Evolutionary conservation across 768 basidiomycete species (phyloP).

Genomic region (Sporobolomyces pararoseus): DNA sequence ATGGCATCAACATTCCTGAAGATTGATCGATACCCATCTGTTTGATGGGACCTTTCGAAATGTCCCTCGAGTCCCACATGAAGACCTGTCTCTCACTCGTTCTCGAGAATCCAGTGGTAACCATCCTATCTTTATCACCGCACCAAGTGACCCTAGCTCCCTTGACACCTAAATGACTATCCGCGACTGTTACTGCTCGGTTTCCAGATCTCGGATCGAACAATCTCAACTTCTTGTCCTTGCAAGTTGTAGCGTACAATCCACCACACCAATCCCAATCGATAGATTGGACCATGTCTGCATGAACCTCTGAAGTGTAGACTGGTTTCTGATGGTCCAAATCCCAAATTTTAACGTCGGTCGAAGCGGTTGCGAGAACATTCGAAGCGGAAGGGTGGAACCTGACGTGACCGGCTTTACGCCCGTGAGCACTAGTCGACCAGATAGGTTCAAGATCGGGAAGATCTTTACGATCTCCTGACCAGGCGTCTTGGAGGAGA

Average conservation of each 20-base stretch:
- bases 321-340: slow-evolving; percentile 68
- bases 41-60: slow-evolving; percentile 64
- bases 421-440: slow-evolving; percentile 59
- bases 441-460: slow-evolving; percentile 85
- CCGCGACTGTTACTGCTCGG: slow-evolving; percentile 74
- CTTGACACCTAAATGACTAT: slow-evolving; percentile 91
- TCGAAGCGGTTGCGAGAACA: slow-evolving; percentile 71
- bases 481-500: slow-evolving; percentile 61
- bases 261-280: slow-evolving; percentile 77
- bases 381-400: slow-evolving; percentile 89
- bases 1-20: slow-evolving; percentile 92
- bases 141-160: slow-evolving; percentile 84
- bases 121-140: slow-evolving; percentile 80
- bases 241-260: slow-evolving; percentile 77
- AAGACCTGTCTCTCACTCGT: slow-evolving; percentile 90
- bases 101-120: slow-evolving; percentile 93
- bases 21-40: slow-evolving; percentile 78
- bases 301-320: slow-evolving; percentile 60
- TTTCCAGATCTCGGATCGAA: slow-evolving; percentile 83
- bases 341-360: slow-evolving; percentile 90
- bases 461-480: slow-evolving; percentile 69
- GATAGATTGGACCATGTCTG: slow-evolving; percentile 80
- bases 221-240: slow-evolving; percentile 85
- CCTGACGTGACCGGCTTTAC: slow-evolving; percentile 88
- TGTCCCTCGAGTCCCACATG: slow-evolving; percentile 79